Conservation (phyloP, 2,329 filamentous ascomycete genomes). For the Dothiorella sarmentorum region DNA sequence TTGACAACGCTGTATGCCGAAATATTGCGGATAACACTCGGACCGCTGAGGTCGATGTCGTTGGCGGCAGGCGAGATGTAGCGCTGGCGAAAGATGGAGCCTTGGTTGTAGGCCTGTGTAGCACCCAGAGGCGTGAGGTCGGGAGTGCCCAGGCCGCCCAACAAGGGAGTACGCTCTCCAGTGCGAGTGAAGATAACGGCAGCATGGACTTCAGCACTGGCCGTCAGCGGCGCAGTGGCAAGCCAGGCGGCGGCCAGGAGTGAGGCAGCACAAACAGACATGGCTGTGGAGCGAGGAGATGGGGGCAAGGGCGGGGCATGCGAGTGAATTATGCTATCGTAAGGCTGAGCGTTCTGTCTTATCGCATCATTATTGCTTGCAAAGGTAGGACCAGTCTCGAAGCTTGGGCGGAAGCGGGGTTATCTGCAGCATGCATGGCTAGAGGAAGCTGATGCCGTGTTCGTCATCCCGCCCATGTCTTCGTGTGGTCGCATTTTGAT, state of each 20-base stretch:
- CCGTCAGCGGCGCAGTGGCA: conserved; percentile 21
- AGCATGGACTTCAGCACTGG: conserved; percentile 34
- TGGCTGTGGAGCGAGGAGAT: not conserved
- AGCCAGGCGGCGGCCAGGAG: conserved; percentile 28
- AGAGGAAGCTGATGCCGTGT: not conserved
- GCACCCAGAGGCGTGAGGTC: conserved; percentile 54
- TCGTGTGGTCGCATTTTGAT: not conserved
- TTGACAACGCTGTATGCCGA: conserved; percentile 44
- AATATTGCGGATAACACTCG: conserved; percentile 44
- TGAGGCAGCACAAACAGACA: conserved; percentile 9
- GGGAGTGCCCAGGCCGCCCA: conserved; percentile 25
- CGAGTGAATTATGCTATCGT: not conserved
- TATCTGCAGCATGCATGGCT: conserved; percentile 2
- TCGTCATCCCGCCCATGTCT: not conserved
- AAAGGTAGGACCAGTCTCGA: conserved; percentile 1
- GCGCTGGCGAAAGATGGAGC: conserved; percentile 50
- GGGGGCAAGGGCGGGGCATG: not conserved
- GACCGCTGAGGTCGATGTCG: conserved; percentile 21
- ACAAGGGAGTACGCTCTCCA: conserved; percentile 53
- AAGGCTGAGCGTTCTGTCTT: not conserved
- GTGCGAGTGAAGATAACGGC: conserved; percentile 53
- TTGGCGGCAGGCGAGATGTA: conserved; percentile 43
- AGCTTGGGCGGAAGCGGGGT: conserved; percentile 10
- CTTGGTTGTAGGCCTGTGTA: conserved; percentile 50
- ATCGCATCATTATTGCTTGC: conserved; percentile 3